Evolutionary conservation across 2,329 filamentous ascomycete genomes (phyloP), one percentile per base, ranked within the genome.

Genomic region (Ophiosphaerella korrae): DNA sequence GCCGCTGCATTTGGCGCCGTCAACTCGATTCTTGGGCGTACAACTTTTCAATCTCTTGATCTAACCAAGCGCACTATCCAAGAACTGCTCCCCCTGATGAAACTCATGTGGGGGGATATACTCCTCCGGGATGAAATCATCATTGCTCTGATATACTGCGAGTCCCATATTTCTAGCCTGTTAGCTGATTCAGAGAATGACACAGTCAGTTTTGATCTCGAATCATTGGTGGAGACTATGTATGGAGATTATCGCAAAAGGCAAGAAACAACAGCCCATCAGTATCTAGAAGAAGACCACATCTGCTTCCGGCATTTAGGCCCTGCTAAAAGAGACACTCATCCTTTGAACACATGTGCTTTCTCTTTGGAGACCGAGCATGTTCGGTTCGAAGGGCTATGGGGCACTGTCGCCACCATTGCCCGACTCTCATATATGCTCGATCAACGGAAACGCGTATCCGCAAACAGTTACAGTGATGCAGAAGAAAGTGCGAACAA

Each of bases 201-300:
- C 6, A 48, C 55, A 18, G 52, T 61, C 59, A 72, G 68, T 53
- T 60, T 67, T 48, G 62, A 68, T 40, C 58, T 96, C 5, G 84
- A 88, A 56, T 82, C 83, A n/a, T 73, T 97, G 2, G 69, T 86
- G 31, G 87, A 92, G 38, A 79, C 82, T 3, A 74, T 99, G n/a
- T 88, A 87, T 77, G 76, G 77, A 7, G 93, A 97, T 64, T 97
- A 97, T 72, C 80, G 84, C 3, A 86, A 80, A 57, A 83, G 91
- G 53, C 80, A 85, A 32, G 85, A 89, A 41, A 84, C 55, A 14
- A 64, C 64, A 23, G 58, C 61, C 18, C 64, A 67, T 36, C 69
- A 71, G 32, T 71, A 64, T 50, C 79, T 97, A 9, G 88, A 91
- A 57, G 75, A 95, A n/a, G 85, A 90, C 53, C 89, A 97, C 62